phyloP scores from a whole-genome alignment of 1,284 basidiomycete species.

The Caloboletus firmus region DNA sequence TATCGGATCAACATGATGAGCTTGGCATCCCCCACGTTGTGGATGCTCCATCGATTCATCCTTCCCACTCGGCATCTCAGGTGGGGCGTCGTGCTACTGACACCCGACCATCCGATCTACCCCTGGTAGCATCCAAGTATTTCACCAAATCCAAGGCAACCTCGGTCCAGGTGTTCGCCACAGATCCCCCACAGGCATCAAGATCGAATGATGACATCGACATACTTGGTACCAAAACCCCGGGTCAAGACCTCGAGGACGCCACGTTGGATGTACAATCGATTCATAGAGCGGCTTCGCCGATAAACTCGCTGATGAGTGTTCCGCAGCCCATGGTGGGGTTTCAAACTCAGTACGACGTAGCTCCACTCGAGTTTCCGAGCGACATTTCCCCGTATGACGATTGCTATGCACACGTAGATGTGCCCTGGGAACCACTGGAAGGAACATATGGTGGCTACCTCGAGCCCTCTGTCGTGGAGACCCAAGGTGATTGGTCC shows the following conservation, averaged over 20 bases:
- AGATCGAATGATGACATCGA: neutral
- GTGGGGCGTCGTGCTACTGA: slow-evolving; percentile 17
- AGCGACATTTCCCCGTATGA: slow-evolving; percentile 13
- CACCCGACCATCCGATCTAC: neutral
- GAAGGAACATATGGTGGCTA: neutral
- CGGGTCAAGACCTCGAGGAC: neutral
- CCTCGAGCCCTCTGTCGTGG: slow-evolving; percentile 2
- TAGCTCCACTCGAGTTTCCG: slow-evolving; percentile 9
- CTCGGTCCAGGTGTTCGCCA: neutral
- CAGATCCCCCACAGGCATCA: neutral
- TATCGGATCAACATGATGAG: slow-evolving; percentile 1
- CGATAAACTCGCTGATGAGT: slow-evolving; percentile 7
- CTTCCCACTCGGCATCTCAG: slow-evolving; percentile 57
- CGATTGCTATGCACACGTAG: neutral
- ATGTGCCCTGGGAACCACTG: neutral
- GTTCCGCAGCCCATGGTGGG: slow-evolving; percentile 2
- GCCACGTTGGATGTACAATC: neutral
- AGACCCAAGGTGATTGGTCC: neutral
- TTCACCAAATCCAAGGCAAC: slow-evolving; percentile 12
- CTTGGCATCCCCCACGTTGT: neutral
- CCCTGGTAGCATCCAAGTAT: slow-evolving; percentile 19
- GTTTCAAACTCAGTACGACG: slow-evolving; percentile 14
- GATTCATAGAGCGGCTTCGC: neutral
- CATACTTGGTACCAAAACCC: neutral
- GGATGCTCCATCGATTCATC: slow-evolving; percentile 43